Evolutionary conservation across 139 green algal species (phyloP).

Genomic region (Nannochloris sp.): DNA sequence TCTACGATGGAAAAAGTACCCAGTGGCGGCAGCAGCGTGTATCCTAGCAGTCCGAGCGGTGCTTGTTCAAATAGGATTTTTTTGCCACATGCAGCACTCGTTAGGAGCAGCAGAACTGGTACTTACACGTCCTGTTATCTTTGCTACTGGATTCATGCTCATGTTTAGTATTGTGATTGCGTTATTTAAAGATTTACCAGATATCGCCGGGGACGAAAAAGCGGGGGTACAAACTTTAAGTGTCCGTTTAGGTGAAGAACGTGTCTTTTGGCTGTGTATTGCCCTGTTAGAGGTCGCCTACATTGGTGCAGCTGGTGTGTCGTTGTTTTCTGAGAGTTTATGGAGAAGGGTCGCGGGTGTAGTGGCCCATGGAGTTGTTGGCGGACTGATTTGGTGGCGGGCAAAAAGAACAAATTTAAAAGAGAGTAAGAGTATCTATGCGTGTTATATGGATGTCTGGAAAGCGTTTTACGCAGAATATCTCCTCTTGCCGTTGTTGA

Average conservation of each 20-base stretch:
- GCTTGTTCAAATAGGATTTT: constrained; percentile 85
- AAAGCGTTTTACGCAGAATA: constrained; percentile 93
- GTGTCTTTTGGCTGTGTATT: constrained; percentile 84
- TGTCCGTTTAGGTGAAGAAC: constrained; percentile 59
- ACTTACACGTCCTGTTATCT: constrained; percentile 30
- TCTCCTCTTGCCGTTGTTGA: constrained; percentile 72
- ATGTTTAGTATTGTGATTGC: constrained; percentile 91
- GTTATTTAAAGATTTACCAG: constrained; percentile 96
- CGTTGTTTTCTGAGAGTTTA: constrained; percentile 4
- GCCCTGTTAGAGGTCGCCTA: constrained; percentile 60
- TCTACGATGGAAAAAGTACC: constrained; percentile 87
- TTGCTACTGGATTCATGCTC: constrained; percentile 84
- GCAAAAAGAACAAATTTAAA: constrained; percentile 44
- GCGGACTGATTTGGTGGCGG: constrained; percentile 30
- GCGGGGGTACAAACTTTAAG: constrained; percentile 71
- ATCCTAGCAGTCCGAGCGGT: constrained; percentile 74
- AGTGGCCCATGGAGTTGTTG: constrained; percentile 31
- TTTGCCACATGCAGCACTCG: constrained; percentile 63
- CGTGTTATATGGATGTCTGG: constrained; percentile 61
- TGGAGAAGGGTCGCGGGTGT: constrained; percentile 42
- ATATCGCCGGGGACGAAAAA: constrained; percentile 71
- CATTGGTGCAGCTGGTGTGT: constrained; percentile 35
- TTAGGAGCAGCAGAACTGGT: constrained; percentile 36
- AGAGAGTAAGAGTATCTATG: constrained; percentile 18
- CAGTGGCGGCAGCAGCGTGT: constrained; percentile 71